Percentiles rank a stretch among this genome's conserved stretches.
Evolutionary conservation across 345 rosid species (phyloP).

Genomic region (Draba incana): DNA sequence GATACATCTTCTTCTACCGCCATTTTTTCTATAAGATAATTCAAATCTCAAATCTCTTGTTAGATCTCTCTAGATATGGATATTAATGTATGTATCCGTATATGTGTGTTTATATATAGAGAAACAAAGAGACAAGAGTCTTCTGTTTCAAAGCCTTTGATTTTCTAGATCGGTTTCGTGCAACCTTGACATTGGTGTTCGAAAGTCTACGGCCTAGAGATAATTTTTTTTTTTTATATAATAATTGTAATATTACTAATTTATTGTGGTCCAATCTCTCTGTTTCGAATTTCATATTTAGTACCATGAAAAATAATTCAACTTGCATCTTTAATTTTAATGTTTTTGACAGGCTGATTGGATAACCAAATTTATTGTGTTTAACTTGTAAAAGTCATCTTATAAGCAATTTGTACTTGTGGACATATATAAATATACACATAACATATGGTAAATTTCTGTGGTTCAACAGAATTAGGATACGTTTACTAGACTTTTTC

Average conservation of each 20-base stretch:
- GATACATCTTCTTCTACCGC: slow-evolving; percentile 49
- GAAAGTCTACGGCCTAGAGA: slow-evolving; percentile 39
- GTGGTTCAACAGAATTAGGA: slow-evolving; percentile 11
- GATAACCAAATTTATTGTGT: slow-evolving; percentile 27
- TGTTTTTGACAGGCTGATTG: slow-evolving; percentile 5
- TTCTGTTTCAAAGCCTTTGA: slow-evolving; percentile 33
- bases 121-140: slow-evolving; percentile 40
- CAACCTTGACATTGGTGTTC: slow-evolving; percentile 41
- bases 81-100: slow-evolving; percentile 1
- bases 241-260: slow-evolving; percentile 5
- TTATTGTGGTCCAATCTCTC: slow-evolving; percentile 33
- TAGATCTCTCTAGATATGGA: slow-evolving; percentile 19
- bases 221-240: slow-evolving; percentile 22
- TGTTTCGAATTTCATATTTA: slow-evolving; percentile 31
- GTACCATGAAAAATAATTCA: slow-evolving; percentile 28
- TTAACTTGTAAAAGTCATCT: slow-evolving; percentile 43
- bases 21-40: slow-evolving; percentile 38
- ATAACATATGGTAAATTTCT: slow-evolving; percentile 8
- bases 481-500: slow-evolving; percentile 32
- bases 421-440: neutral
- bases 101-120: slow-evolving; percentile 12
- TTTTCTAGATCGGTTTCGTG: slow-evolving; percentile 41
- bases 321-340: slow-evolving; percentile 26
- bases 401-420: neutral
- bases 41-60: neutral